Evolutionary conservation across 805 yeast genomes (phyloP), one percentile per base, ranked within the genome.

Genomic region (Teunomyces kruisii): DNA sequence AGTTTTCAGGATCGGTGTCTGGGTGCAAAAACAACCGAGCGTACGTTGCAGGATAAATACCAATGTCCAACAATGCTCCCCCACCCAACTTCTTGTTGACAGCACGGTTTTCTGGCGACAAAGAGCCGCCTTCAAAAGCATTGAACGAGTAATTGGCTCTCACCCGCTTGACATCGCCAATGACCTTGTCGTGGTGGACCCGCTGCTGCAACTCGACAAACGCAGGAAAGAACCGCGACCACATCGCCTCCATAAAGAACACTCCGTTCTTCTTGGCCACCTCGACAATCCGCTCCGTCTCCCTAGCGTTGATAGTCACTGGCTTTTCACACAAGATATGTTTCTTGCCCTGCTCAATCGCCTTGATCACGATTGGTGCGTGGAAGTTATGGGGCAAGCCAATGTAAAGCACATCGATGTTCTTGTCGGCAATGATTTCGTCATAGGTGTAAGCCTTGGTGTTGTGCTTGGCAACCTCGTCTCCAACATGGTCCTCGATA

Each of bases 281-380:
- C 1, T 56, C 64, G 40, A 70, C 58, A 9, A 80, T 54, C 32
- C 67, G 73, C 24, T 61, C 51, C 6, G 79, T 68, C 44, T 80
- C 81, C 15, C 58, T 58, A 3, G 59, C 61, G 48, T 77, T 79
- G 41, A 80, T 69, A 2, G 80, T 72, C 51, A 78, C 62, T 6
- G 84, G 80, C 56, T 80, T 80, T 48, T 80, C 84, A 53, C 80
- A 75, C 39, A 80, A 61, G 15, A 79, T 80, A 55, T 78, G 76
- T 50, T 76, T 76, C 48, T 76, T 74, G 16, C 72, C 77, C 36
- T 70, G 64, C 14, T 64, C 56, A 43, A 79, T 60, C 7, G 80
- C 76, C 37, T 58, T 50, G 42, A 69, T 55, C 6, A 72, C 73
- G 47, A 72, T 75, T 35, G 73, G 75, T 42, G 72, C 67, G 57